Evolutionary conservation across 805 yeast genomes (phyloP).

Genomic region (Yarrowia sp.): DNA sequence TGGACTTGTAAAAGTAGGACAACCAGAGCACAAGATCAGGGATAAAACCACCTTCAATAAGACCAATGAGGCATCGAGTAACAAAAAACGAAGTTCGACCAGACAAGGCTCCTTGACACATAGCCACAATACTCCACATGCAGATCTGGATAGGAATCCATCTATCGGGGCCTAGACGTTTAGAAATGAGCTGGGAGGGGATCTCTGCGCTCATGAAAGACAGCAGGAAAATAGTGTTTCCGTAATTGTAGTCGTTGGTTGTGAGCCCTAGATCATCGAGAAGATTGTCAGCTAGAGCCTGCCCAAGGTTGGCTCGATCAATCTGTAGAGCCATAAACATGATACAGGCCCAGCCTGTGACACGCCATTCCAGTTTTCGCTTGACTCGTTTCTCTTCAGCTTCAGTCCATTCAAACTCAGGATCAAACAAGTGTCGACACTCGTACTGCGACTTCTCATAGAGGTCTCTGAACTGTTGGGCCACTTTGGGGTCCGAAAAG

Average conservation of each 20-base stretch:
- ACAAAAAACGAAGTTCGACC: slow-evolving; percentile 46
- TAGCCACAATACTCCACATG: slow-evolving; percentile 57
- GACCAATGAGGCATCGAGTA: slow-evolving; percentile 54
- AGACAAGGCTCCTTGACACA: slow-evolving; percentile 49
- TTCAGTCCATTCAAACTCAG: slow-evolving; percentile 53
- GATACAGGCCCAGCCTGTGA: slow-evolving; percentile 56
- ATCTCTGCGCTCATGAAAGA: slow-evolving; percentile 59
- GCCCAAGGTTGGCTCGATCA: slow-evolving; percentile 56
- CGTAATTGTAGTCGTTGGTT: slow-evolving; percentile 58
- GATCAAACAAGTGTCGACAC: slow-evolving; percentile 56
- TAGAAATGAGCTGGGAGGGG: slow-evolving; percentile 66
- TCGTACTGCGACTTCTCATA: slow-evolving; percentile 55
- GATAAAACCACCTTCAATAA: slow-evolving; percentile 66
- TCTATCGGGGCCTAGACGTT: slow-evolving; percentile 60
- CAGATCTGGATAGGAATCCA: slow-evolving; percentile 63
- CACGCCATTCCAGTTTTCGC: slow-evolving; percentile 55
- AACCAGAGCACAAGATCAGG: slow-evolving; percentile 64
- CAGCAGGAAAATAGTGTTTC: slow-evolving; percentile 54
- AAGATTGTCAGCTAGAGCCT: slow-evolving; percentile 58
- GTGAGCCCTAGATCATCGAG: slow-evolving; percentile 51
- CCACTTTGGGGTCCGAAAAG: slow-evolving; percentile 47
- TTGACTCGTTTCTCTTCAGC: slow-evolving; percentile 51
- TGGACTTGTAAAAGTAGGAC: slow-evolving; percentile 60
- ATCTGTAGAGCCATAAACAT: slow-evolving; percentile 59
- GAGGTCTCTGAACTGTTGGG: slow-evolving; percentile 45